Evolutionary conservation across 208 protist genomes (phyloP).

Genomic region (Crithidia bombi): DNA sequence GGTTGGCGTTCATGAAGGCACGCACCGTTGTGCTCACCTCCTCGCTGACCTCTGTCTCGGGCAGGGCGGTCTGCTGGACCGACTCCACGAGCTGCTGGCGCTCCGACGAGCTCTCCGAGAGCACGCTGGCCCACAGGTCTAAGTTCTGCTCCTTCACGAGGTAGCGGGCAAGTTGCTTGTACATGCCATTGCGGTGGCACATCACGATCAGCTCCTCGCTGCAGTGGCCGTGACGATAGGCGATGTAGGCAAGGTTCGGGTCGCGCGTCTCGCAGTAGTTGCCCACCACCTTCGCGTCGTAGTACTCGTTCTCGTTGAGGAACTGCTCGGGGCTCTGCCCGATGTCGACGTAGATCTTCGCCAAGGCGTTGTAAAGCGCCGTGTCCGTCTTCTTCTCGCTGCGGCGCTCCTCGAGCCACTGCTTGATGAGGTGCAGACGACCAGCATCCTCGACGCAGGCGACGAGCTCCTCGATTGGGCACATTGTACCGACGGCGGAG

Average conservation of each 20-base stretch:
- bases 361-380: constrained; percentile 98
- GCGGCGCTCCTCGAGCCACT: constrained; percentile 98
- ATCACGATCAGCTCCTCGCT: constrained; percentile 98
- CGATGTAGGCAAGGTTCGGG: constrained; percentile 97
- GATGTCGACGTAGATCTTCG: constrained; percentile 99
- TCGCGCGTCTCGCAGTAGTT: constrained; percentile 99
- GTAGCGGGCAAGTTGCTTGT: constrained; percentile 97
- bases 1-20: constrained; percentile 99
- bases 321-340: constrained; percentile 97
- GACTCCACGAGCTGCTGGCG: constrained; percentile 97
- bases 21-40: constrained; percentile 99
- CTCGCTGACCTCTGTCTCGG: constrained; percentile 96
- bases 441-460: constrained; percentile 79
- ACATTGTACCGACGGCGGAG: constrained; percentile 95
- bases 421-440: constrained; percentile 97
- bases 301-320: constrained; percentile 97
- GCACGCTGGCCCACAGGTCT: constrained; percentile 97
- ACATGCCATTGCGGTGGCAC: constrained; percentile 97
- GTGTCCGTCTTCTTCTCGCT: constrained; percentile 96
- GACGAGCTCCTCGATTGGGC: constrained; percentile 93
- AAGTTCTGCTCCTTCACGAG: constrained; percentile 97
- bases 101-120: constrained; percentile 91
- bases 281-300: constrained; percentile 96
- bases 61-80: constrained; percentile 98
- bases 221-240: constrained; percentile 96